Base-by-base conservation (phyloP, 768 basidiomycete species). In the Collybia nuda region DNA sequence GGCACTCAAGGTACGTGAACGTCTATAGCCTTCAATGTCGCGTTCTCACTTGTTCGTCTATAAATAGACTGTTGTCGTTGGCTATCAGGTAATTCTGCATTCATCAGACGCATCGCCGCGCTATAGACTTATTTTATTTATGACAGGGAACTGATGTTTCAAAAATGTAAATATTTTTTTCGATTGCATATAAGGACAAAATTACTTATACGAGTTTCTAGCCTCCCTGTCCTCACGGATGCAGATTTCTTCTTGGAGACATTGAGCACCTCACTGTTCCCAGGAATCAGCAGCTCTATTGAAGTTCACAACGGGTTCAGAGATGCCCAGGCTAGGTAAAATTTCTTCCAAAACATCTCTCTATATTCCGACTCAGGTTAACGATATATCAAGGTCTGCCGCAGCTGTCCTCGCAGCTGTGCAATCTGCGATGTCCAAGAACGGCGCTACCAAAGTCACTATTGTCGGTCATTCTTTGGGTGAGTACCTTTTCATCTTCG, bases 361-460 rank as follows among this genome's bases (percentile, higher is more conserved):
- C 6, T 14, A 32, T 3, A 14, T 11, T 14, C 14, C 9, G 32
- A 11, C 14, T 32, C 7, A 5, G 32, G 9, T 11, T 32, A 32
- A 4, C 28, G 5, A 11, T 32, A 6, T 32, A 2, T 38, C 23
- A 29, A 77, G 75, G 3, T 69, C 76, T 11, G 77, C 78, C 5
- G 52, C 63, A 14, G 57, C 61, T 22, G 60, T 79, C 4, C 66
- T 81, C 19, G 59, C 70, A 1, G 81, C 79, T 15, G 80, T 82
- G 8, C 46, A 74, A 41, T 54, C 57, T 18, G 65, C 73, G 7
- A 63, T 81, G 57, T 67, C 67, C 2, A 52, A 41, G 26, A 67
- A 72, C 48, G 47, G 54, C 5, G 61, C 73, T 0, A 71, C 52
- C 6, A 57, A 66, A 3, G 73, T 82, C 2, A 78, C 77, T 0